Conservation (phyloP, 2,329 filamentous ascomycete species). For the Ophiostoma sp. region DNA sequence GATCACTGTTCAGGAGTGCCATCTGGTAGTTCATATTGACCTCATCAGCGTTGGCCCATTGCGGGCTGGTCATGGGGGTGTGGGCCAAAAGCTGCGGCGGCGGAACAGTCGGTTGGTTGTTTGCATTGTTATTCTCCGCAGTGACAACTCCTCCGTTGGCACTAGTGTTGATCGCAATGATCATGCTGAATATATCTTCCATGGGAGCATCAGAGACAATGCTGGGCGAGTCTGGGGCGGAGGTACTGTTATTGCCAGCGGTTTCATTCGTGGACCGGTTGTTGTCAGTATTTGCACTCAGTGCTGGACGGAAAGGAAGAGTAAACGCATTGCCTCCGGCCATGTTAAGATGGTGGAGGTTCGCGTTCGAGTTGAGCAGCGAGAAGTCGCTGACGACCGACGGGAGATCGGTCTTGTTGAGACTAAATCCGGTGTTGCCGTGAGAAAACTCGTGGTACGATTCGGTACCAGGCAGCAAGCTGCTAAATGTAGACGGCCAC, state of each 20-base stretch:
- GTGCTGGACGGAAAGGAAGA: neutral
- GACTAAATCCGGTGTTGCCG: neutral
- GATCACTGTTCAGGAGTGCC: neutral
- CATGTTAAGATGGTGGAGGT: neutral
- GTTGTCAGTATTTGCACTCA: neutral
- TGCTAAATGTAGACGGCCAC: neutral
- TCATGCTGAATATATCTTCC: constrained; percentile 1
- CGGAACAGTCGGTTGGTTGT: neutral
- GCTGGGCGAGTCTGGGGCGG: neutral
- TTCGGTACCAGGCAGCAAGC: neutral
- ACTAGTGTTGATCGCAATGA: neutral
- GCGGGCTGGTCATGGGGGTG: neutral
- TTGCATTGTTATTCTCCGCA: neutral
- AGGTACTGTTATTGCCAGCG: neutral
- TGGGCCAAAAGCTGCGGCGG: neutral
- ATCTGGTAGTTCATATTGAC: neutral
- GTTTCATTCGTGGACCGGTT: neutral
- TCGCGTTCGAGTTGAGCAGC: neutral
- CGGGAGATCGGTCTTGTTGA: neutral
- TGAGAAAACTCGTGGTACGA: neutral
- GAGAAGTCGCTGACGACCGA: neutral
- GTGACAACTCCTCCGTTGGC: neutral
- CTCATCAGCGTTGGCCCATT: neutral
- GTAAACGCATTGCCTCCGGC: neutral
- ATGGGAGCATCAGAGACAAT: neutral